phyloP scores from a whole-genome alignment of 2,329 filamentous ascomycete species.

The Cytospora chrysosperma region DNA sequence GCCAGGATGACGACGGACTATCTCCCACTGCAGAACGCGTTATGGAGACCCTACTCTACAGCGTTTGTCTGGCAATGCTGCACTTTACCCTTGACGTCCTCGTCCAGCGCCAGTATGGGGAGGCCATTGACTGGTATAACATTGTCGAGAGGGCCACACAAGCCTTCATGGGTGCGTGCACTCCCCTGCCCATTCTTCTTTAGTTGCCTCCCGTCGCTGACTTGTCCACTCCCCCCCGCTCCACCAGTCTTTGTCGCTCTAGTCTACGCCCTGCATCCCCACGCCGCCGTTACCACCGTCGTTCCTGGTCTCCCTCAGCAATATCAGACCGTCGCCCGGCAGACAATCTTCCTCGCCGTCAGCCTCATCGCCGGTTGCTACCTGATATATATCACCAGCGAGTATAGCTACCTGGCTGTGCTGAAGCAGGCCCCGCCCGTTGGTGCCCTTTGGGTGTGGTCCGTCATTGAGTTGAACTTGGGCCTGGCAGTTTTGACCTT shows the following conservation, averaged over 20 bases:
- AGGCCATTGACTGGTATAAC: slow-evolving; percentile 59
- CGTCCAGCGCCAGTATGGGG: slow-evolving; percentile 76
- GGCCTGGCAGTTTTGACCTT: slow-evolving; percentile 60
- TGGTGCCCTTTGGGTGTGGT: slow-evolving; percentile 91
- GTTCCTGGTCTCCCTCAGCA: slow-evolving; percentile 49
- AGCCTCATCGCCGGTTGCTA: slow-evolving; percentile 70
- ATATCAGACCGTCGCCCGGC: slow-evolving; percentile 50
- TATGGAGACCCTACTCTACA: slow-evolving; percentile 58
- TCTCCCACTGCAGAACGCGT: slow-evolving; percentile 49
- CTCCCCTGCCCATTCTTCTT: slow-evolving; percentile 1
- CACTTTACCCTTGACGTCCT: slow-evolving; percentile 79
- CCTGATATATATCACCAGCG: slow-evolving; percentile 79
- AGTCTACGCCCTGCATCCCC: slow-evolving; percentile 57
- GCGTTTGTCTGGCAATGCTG: slow-evolving; percentile 63
- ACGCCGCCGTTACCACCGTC: slow-evolving; percentile 47
- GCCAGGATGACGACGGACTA: slow-evolving; percentile 36
- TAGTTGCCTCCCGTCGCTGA: slow-evolving; percentile 6
- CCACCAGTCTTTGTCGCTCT: slow-evolving; percentile 54
- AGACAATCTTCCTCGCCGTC: slow-evolving; percentile 61
- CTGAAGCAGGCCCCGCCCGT: slow-evolving; percentile 91
- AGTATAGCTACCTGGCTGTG: slow-evolving; percentile 76
- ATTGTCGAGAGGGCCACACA: slow-evolving; percentile 53
- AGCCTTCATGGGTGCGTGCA: slow-evolving; percentile 50
- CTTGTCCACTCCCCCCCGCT: slow-evolving; percentile 1
- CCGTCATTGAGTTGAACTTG: slow-evolving; percentile 81